Conservation (phyloP, 495 filamentous ascomycete species). For the Beverwykella pulmonaria region DNA sequence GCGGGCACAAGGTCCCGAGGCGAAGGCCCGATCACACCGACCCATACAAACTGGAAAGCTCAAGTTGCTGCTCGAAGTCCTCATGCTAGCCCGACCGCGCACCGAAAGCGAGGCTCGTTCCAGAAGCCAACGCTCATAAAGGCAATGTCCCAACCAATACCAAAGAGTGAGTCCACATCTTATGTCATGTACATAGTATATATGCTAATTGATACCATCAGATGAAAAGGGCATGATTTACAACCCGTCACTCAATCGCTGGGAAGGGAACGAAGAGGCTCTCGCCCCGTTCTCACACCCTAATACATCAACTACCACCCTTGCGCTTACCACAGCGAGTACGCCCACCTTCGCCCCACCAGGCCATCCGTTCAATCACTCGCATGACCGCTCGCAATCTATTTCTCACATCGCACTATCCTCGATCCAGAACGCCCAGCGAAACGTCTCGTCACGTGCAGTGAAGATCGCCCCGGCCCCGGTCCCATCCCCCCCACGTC, state of each 20-base stretch:
- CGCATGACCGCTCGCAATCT: slow-evolving; percentile 41
- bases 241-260: slow-evolving; percentile 79
- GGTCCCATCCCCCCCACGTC: slow-evolving; percentile 40
- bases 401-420: slow-evolving; percentile 33
- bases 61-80: slow-evolving; percentile 63
- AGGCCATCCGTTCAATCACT: slow-evolving; percentile 46
- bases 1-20: slow-evolving; percentile 41
- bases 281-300: slow-evolving; percentile 67
- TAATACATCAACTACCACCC: slow-evolving; percentile 38
- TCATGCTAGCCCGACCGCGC: slow-evolving; percentile 61
- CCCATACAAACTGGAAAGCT: slow-evolving; percentile 79
- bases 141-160: slow-evolving; percentile 59
- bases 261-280: slow-evolving; percentile 95
- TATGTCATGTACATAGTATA: slow-evolving; percentile 19
- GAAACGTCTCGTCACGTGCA: slow-evolving; percentile 41
- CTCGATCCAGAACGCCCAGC: slow-evolving; percentile 39
- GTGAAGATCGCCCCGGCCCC: slow-evolving; percentile 58
- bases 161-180: slow-evolving; percentile 63
- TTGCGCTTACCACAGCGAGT: slow-evolving; percentile 39
- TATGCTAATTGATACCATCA: slow-evolving; percentile 45
- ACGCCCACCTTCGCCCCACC: slow-evolving; percentile 37
- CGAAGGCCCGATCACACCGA: slow-evolving; percentile 60
- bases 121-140: slow-evolving; percentile 73
- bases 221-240: slow-evolving; percentile 94
- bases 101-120: slow-evolving; percentile 53